These are phyloP conservation scores for Aspergillus nidulans DNA, from an alignment of 495 filamentous ascomycete species.

Conservation along the genomic window DNA sequence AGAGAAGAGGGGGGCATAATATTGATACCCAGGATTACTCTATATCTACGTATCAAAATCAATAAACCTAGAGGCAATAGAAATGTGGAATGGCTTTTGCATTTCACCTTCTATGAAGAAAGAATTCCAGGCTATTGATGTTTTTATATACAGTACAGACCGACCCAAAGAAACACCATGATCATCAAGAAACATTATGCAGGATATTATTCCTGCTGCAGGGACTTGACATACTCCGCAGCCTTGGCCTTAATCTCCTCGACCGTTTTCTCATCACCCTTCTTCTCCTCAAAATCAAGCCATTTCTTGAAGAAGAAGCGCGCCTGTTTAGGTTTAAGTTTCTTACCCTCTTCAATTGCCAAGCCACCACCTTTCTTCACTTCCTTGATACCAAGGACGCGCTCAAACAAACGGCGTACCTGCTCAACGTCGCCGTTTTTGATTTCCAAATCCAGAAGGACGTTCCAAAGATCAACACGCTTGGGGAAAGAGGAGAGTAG, in stretches of 20 bases:
- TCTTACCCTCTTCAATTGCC: slow-evolving; percentile 32
- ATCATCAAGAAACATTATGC: slow-evolving; percentile 4
- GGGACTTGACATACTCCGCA: slow-evolving; percentile 59
- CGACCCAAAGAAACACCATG: slow-evolving; percentile 4
- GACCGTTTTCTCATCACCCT: slow-evolving; percentile 63
- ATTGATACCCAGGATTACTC: slow-evolving; percentile 5
- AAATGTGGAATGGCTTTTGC: slow-evolving; percentile 1
- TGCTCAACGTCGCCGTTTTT: slow-evolving; percentile 57
- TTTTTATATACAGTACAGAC: slow-evolving; percentile 11
- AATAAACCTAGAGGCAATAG: neutral
- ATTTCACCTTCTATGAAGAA: slow-evolving; percentile 4
- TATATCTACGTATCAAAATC: slow-evolving; percentile 5
- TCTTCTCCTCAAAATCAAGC: slow-evolving; percentile 72
- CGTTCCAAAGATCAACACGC: slow-evolving; percentile 87
- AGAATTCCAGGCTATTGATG: slow-evolving; percentile 8
- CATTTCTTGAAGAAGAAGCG: slow-evolving; percentile 81
- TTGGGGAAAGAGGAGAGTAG: slow-evolving; percentile 80
- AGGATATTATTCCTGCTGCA: slow-evolving; percentile 37
- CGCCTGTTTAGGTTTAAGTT: slow-evolving; percentile 66
- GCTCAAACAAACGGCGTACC: slow-evolving; percentile 72
- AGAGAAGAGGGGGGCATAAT: slow-evolving; percentile 45
- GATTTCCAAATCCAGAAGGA: slow-evolving; percentile 82
- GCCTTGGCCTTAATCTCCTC: slow-evolving; percentile 72
- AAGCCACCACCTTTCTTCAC: slow-evolving; percentile 51
- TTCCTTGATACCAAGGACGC: slow-evolving; percentile 54